These are phyloP conservation scores for Nyssa sinensis DNA, from an alignment of 148 eudicot species.

Conservation along the genomic window DNA sequence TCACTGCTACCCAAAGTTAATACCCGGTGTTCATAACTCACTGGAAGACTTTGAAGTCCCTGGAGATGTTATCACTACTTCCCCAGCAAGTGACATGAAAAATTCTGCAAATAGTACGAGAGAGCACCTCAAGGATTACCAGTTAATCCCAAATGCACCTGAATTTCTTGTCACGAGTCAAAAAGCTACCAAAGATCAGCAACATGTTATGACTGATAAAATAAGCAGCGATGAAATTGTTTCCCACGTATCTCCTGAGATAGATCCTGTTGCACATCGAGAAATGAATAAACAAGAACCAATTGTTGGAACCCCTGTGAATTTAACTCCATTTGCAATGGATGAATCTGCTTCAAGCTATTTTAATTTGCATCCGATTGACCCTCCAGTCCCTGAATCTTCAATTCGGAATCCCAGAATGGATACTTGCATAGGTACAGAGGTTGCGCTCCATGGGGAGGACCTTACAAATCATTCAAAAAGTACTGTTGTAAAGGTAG, in stretches of 20 bases:
- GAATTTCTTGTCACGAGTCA: conserved; percentile 31
- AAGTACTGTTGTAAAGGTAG: conserved; percentile 18
- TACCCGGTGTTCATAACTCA: conserved; percentile 16
- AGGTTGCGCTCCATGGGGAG: conserved; percentile 22
- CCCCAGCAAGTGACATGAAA: conserved; percentile 2
- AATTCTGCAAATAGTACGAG: conserved; percentile 9
- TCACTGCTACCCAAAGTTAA: conserved; percentile 23
- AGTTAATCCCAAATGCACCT: conserved; percentile 13
- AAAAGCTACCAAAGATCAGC: conserved; percentile 25
- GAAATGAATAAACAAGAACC: conserved; percentile 27
- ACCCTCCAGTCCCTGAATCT: conserved; percentile 15
- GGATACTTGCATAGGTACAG: conserved; percentile 20
- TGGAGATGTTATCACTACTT: conserved; percentile 1
- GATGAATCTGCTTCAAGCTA: conserved; percentile 16
- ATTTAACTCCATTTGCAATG: conserved; percentile 20
- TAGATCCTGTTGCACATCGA: conserved; percentile 14
- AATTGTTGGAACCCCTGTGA: conserved; percentile 15
- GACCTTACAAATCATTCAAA: conserved; percentile 14
- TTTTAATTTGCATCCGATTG: conserved; percentile 8
- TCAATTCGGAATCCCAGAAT: conserved; percentile 1
- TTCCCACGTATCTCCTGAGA: conserved; percentile 19
- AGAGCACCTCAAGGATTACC: conserved; percentile 18
- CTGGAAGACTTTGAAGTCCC: conserved; percentile 19
- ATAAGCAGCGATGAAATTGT: conserved; percentile 5
- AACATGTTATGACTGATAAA: conserved; percentile 13